Conservation (phyloP, 441 rosid species). For the Aquilaria agallochum region DNA sequence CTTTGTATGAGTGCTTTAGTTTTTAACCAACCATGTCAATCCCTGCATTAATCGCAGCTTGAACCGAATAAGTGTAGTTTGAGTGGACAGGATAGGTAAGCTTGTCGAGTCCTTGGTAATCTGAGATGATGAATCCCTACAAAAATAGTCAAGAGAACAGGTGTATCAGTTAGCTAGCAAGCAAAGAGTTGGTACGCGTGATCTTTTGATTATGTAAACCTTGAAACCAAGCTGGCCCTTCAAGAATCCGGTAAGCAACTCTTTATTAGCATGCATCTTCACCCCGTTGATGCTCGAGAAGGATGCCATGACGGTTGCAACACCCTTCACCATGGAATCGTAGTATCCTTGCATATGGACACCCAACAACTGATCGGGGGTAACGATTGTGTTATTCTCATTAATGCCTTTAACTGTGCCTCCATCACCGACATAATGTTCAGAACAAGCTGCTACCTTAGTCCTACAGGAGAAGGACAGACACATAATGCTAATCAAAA, state of each 20-base stretch:
- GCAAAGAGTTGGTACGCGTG: too few relatives aligned
- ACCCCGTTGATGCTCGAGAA: conserved; percentile 84
- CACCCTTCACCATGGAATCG: conserved; percentile 54
- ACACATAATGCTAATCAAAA: too few relatives aligned
- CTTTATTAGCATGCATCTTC: conserved; percentile 72
- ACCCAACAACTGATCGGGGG: conserved; percentile 43
- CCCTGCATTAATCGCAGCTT: too few relatives aligned
- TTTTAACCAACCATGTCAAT: too few relatives aligned
- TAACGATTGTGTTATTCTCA: conserved; percentile 72
- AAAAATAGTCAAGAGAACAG: too few relatives aligned
- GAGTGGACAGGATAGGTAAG: too few relatives aligned
- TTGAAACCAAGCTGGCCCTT: conserved; percentile 67
- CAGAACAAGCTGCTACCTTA: conserved; percentile 58
- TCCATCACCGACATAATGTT: conserved; percentile 89
- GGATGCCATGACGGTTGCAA: conserved; percentile 81
- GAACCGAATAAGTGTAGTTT: too few relatives aligned
- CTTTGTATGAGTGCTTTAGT: too few relatives aligned
- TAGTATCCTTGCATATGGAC: conserved; percentile 81
- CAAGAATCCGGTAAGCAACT: conserved; percentile 59
- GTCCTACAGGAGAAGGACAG: conserved; percentile 12
- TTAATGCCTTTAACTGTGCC: conserved; percentile 77
- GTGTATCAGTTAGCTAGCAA: too few relatives aligned
- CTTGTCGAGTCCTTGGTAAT: too few relatives aligned
- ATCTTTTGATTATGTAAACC: conserved; percentile 20
- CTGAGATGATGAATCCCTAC: too few relatives aligned